These are phyloP conservation scores for Nakazawaea wyomingensis DNA, from an alignment of 805 yeast genomes.

Conservation along the genomic window DNA sequence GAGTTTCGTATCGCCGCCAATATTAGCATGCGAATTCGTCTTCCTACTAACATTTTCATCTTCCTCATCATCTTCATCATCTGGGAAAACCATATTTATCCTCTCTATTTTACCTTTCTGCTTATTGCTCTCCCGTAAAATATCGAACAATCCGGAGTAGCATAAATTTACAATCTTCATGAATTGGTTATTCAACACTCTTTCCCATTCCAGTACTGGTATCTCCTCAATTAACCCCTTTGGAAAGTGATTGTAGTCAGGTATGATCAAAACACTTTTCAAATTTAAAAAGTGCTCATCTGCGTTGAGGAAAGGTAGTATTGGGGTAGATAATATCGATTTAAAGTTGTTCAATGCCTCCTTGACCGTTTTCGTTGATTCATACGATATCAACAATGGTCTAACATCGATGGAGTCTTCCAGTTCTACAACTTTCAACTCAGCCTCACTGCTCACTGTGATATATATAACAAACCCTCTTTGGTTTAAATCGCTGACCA, in stretches of 20 bases:
- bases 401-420: conserved; percentile 68
- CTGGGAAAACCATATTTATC: conserved; percentile 16
- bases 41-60: conserved; percentile 1
- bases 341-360: conserved; percentile 46
- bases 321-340: conserved; percentile 45
- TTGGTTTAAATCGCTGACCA: conserved; percentile 69
- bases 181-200: conserved; percentile 22
- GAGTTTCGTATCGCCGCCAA: conserved; percentile 25
- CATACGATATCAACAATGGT: conserved; percentile 51
- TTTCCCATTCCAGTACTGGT: conserved; percentile 22
- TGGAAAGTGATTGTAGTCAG: conserved; percentile 42
- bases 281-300: conserved; percentile 50
- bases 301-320: conserved; percentile 55
- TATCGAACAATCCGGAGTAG: conserved; percentile 24
- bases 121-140: conserved; percentile 25
- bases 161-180: conserved; percentile 21
- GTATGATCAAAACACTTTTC: conserved; percentile 64
- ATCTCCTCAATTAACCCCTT: conserved; percentile 25
- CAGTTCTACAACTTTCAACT: conserved; percentile 43
- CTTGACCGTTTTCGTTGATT: conserved; percentile 35
- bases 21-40: conserved; percentile 1
- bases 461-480: conserved; percentile 80
- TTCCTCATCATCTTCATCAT: conserved; percentile 4
- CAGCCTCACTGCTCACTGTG: conserved; percentile 62
- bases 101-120: conserved; percentile 20